Conservation (phyloP, 2,329 filamentous ascomycete genomes). For the Coleophoma cylindrospora region DNA sequence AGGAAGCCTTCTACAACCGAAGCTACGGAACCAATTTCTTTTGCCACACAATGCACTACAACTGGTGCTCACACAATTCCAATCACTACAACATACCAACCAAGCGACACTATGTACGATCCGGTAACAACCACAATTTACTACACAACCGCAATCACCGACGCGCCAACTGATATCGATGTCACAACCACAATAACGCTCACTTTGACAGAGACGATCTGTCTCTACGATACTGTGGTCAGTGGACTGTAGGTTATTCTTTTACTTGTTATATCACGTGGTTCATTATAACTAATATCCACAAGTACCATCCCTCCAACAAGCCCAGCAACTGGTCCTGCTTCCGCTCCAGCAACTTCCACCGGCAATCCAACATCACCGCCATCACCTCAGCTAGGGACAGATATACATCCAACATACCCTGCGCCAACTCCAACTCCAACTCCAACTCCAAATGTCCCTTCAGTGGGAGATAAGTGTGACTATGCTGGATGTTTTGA, state of each 20-base stretch:
- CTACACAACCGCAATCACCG: slow-evolving; percentile 4
- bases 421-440: not conserved
- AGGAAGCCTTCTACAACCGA: not conserved
- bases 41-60: slow-evolving; percentile 1
- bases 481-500: not conserved
- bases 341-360: not conserved
- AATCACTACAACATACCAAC: slow-evolving; percentile 1
- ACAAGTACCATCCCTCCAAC: not conserved
- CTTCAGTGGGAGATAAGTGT: not conserved
- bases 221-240: not conserved
- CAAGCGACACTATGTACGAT: not conserved
- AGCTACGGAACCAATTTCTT: not conserved
- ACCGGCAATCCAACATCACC: too few relatives aligned
- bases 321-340: not conserved
- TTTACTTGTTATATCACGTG: not conserved
- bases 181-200: not conserved
- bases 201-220: not conserved
- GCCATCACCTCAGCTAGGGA: too few relatives aligned
- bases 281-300: not conserved
- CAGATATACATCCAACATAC: not conserved
- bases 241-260: not conserved
- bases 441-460: too few relatives aligned
- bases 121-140: slow-evolving; percentile 2
- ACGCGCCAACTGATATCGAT: slow-evolving; percentile 1
- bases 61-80: slow-evolving; percentile 5